Evolutionary conservation across 129 eudicot genomes (phyloP).

Genomic region (Sambucus nigra): DNA sequence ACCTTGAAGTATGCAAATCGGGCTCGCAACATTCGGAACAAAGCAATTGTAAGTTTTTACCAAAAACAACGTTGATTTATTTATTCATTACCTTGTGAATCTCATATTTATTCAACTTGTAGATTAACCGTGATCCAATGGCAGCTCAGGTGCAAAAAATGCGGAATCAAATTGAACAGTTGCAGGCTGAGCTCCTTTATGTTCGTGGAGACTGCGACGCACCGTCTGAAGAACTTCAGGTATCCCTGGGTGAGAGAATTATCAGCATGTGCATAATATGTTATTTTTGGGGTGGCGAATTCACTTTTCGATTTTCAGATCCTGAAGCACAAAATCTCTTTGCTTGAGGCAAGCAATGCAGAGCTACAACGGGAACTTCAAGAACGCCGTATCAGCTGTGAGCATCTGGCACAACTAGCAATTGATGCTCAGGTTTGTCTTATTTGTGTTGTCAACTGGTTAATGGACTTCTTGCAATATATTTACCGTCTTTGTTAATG

Average conservation of each 20-base stretch:
- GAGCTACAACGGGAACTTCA: conserved; percentile 63
- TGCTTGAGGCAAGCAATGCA: conserved; percentile 77
- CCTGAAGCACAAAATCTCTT: conserved; percentile 67
- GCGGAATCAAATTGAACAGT: conserved; percentile 81
- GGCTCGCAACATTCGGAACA: conserved; percentile 94
- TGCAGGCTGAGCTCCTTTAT: conserved; percentile 79
- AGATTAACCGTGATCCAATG: conserved; percentile 93
- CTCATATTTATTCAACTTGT: conserved; percentile 15
- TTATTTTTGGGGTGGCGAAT: background rate
- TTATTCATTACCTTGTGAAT: background rate
- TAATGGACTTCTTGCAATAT: background rate
- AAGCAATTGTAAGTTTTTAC: conserved; percentile 71
- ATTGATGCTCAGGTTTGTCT: conserved; percentile 78
- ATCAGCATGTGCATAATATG: background rate
- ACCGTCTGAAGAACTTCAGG: conserved; percentile 86
- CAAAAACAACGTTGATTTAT: background rate
- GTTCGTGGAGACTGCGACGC: conserved; percentile 72
- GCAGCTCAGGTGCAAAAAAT: conserved; percentile 80
- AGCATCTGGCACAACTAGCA: conserved; percentile 65
- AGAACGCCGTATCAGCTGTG: conserved; percentile 41
- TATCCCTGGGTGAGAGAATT: conserved; percentile 11
- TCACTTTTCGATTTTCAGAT: conserved; percentile 30
- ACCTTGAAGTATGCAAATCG: conserved; percentile 97
- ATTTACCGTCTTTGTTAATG: background rate
- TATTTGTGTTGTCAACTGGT: background rate